These are phyloP conservation scores for Stramenopiles sp. DNA, from an alignment of 352 stramenopile genomes.

Conservation along the genomic window DNA sequence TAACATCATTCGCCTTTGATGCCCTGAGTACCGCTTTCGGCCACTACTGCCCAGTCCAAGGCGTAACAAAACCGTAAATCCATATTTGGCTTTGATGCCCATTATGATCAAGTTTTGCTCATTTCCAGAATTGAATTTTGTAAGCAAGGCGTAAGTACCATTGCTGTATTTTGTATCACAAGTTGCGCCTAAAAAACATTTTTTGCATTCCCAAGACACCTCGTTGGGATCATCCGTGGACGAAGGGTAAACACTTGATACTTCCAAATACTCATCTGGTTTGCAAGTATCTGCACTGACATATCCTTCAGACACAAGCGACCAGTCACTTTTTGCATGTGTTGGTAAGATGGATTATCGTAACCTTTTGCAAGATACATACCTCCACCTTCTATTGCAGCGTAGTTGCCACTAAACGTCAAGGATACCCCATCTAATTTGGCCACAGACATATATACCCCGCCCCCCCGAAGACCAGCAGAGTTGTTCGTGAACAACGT, in stretches of 20 bases:
- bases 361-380: background rate
- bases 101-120: background rate
- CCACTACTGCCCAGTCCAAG: background rate
- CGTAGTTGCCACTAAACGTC: background rate
- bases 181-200: background rate
- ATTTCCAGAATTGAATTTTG: background rate
- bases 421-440: background rate
- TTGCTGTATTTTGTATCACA: background rate
- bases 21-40: background rate
- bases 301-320: background rate
- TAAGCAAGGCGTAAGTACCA: background rate
- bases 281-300: background rate
- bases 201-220: background rate
- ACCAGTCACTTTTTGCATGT: background rate
- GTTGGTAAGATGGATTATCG: background rate
- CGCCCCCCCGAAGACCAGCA: background rate
- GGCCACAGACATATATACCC: background rate
- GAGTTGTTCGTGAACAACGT: too few species aligned
- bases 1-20: background rate
- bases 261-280: background rate
- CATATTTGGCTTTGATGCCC: background rate
- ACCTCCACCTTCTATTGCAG: background rate
- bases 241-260: background rate
- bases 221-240: too few species aligned
- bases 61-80: background rate